Percentiles rank a stretch among this genome's conserved stretches.
These are phyloP conservation scores for Boletus smithii DNA, from an alignment of 1,284 basidiomycete genomes.

Conservation along the genomic window DNA sequence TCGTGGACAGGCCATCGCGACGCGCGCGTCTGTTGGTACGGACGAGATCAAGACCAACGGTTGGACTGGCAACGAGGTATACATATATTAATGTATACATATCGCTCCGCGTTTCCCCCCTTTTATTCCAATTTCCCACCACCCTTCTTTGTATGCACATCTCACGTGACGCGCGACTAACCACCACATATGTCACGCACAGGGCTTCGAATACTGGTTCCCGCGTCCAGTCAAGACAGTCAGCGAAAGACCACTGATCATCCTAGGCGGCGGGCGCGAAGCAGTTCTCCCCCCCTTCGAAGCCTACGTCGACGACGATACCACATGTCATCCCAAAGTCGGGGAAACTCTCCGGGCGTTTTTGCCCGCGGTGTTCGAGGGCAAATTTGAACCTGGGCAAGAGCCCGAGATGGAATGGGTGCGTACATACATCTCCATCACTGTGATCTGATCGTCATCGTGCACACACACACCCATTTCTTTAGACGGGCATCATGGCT, in stretches of 20 bases:
- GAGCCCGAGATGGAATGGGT: constrained; percentile 78
- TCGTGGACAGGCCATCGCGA: constrained; percentile 69
- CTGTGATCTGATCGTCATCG: background rate
- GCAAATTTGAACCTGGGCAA: constrained; percentile 42
- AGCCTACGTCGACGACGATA: constrained; percentile 60
- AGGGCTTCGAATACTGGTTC: constrained; percentile 75
- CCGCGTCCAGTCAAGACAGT: constrained; percentile 51
- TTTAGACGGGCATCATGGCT: constrained; percentile 80
- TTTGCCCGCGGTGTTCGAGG: constrained; percentile 58
- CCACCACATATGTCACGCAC: no score
- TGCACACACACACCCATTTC: background rate
- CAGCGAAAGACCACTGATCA: constrained; percentile 52
- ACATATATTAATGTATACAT: no score
- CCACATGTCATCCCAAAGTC: constrained; percentile 46
- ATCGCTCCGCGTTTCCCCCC: no score
- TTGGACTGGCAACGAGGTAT: constrained; percentile 46
- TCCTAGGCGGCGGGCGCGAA: constrained; percentile 72
- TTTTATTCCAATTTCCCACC: no score
- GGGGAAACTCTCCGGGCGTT: constrained; percentile 52
- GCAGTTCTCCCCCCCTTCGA: constrained; percentile 44
- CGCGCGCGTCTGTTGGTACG: constrained; percentile 47
- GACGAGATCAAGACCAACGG: constrained; percentile 37
- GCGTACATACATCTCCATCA: background rate
- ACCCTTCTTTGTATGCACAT: no score
- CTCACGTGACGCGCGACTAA: no score